These are phyloP conservation scores for Hymenoscyphus fraxineus DNA, from an alignment of 2,329 filamentous ascomycete species.

Conservation along the genomic window DNA sequence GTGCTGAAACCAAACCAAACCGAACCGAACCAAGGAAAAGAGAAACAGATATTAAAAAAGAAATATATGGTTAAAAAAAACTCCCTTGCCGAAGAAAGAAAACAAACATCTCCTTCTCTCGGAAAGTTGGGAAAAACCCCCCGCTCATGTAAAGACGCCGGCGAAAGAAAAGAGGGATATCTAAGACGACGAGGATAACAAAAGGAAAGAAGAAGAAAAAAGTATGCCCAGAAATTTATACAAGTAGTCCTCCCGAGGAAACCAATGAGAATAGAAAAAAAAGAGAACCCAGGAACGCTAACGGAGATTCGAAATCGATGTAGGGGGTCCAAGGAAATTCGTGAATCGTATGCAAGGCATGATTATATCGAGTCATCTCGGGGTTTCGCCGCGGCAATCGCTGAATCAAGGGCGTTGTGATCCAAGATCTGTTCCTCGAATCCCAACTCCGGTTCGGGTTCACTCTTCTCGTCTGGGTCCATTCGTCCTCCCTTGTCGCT, in stretches of 20 bases:
- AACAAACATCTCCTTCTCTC: too few relatives aligned
- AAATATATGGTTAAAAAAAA: not conserved
- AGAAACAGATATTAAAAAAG: too few relatives aligned
- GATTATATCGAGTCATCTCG: slow-evolving; percentile 3
- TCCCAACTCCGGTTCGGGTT: slow-evolving; percentile 28
- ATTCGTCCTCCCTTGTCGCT: slow-evolving; percentile 48
- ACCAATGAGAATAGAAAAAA: slow-evolving; percentile 5
- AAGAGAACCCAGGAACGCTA: not conserved
- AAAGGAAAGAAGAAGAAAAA: not conserved
- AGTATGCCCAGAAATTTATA: not conserved
- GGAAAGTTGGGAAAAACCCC: too few relatives aligned
- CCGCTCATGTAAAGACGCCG: not conserved
- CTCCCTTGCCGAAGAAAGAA: not conserved
- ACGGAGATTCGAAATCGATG: not conserved
- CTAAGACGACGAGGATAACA: not conserved
- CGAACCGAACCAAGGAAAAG: too few relatives aligned
- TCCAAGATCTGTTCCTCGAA: slow-evolving; percentile 30
- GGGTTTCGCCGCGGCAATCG: slow-evolving; percentile 21
- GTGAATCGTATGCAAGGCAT: slow-evolving; percentile 12
- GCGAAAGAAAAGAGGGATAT: slow-evolving; percentile 12
- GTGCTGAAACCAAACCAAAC: not conserved
- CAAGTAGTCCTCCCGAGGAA: slow-evolving; percentile 1
- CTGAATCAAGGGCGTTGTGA: slow-evolving; percentile 26
- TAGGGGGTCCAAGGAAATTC: slow-evolving; percentile 9
- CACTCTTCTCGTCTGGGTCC: slow-evolving; percentile 31